Percentiles rank a stretch among this genome's conserved stretches.
These are phyloP conservation scores for Panellus pusillus DNA, from an alignment of 768 basidiomycete genomes.

Conservation along the genomic window DNA sequence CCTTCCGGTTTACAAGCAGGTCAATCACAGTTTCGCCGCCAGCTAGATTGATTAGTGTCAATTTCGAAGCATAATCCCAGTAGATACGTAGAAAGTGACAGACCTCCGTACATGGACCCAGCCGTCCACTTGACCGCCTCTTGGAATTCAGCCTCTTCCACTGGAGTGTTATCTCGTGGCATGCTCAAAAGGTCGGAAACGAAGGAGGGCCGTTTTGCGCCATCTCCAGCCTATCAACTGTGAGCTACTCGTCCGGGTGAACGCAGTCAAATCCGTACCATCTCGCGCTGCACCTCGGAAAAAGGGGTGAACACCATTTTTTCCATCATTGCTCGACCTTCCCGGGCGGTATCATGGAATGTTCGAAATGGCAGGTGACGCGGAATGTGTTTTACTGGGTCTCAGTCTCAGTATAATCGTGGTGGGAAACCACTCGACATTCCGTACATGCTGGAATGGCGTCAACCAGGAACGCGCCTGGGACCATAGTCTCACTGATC, in stretches of 20 bases:
- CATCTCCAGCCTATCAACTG: neutral
- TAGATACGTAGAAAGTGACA: too few species aligned
- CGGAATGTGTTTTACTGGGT: constrained; percentile 24
- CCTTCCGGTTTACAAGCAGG: neutral
- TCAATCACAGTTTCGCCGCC: neutral
- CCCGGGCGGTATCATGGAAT: constrained; percentile 10
- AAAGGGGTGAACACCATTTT: constrained; percentile 4
- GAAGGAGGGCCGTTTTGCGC: constrained; percentile 3
- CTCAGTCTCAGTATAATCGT: neutral
- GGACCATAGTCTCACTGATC: neutral
- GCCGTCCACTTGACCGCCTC: constrained; percentile 15
- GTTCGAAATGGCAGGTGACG: constrained; percentile 21
- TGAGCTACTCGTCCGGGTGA: neutral
- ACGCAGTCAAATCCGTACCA: neutral
- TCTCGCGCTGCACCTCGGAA: neutral
- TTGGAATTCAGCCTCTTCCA: constrained; percentile 1
- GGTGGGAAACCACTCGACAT: neutral
- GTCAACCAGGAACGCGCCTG: constrained; percentile 21
- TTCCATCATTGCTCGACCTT: constrained; percentile 1
- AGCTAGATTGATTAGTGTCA: neutral
- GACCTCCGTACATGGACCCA: constrained; percentile 22
- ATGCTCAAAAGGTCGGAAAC: neutral
- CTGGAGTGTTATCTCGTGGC: neutral
- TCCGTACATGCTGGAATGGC: constrained; percentile 13
- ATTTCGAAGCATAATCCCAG: neutral